Base-by-base conservation (phyloP, 345 rosid species). In the Eucalyptus sp. region DNA sequence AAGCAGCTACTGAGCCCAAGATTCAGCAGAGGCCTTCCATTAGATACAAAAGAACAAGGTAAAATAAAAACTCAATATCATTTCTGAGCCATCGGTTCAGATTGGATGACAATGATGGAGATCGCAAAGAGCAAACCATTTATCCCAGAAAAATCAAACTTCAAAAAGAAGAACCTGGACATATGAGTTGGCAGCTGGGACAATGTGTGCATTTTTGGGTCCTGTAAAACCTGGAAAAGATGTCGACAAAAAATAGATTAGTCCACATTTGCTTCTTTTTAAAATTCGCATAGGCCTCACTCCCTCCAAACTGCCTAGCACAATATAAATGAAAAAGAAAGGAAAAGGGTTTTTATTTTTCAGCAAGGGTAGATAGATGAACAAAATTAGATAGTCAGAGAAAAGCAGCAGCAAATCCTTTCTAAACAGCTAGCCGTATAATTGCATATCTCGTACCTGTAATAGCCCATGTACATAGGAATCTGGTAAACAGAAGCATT, bases 171-270 rank as follows among this genome's bases (percentile, higher is more conserved):
- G 87, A 88, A 93, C 95, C 94, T 93, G 93, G 89, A 92, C 91
- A 83, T 94, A 93, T 49, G 90, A 89, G 86, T 90, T 94, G 48
- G 95, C 94, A 11, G 92, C 94, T 88, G 92, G 90, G 46, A 94
- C 86, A 71, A 93, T 79, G 62, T 93, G 92, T 27, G 58, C 89
- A 89, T 93, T 92, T 87, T 90, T 93, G 16, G 92, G 85, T 50
- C 95, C 94, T 3, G 91, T 64, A 91, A 94, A 94, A 87, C 90
- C 94, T 94, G 93, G 50, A 89, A 90, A 64, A 60, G 43, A 17
- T 3, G 5, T 86, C 5, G 49, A 84, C n/a, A 60, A 64, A 25
- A 50, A 43, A 43, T 43, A 29, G 33, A 62, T 62, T 29, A 62
- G 17, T 62, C 17, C 33, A 62, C 8, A 29, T 29, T 13, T 62